These are phyloP conservation scores for Calonectria pseudoreteaudii DNA, from an alignment of 2,329 filamentous ascomycete genomes.

Conservation along the genomic window DNA sequence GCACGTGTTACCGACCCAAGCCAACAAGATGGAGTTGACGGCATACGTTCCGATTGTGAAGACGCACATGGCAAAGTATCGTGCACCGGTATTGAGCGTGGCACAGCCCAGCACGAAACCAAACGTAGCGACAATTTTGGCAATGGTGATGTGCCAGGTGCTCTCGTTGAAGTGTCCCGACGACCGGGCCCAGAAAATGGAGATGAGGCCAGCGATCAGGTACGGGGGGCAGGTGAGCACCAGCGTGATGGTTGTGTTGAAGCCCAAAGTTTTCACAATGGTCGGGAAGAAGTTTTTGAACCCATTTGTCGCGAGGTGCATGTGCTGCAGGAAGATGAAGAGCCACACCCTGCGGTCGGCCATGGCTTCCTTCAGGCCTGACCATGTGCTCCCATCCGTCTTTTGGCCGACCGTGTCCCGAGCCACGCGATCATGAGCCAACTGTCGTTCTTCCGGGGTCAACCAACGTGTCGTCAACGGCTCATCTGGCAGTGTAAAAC, in stretches of 20 bases:
- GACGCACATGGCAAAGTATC: conserved; percentile 50
- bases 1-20: conserved; percentile 55
- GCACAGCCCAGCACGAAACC: conserved; percentile 51
- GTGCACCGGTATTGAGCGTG: conserved; percentile 45
- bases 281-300: conserved; percentile 53
- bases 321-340: conserved; percentile 43
- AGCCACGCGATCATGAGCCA: conserved; percentile 55
- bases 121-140: conserved; percentile 52
- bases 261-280: conserved; percentile 54
- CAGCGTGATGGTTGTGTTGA: conserved; percentile 59
- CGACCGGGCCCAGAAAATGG: conserved; percentile 55
- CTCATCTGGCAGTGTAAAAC: conserved; percentile 51
- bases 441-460: conserved; percentile 50
- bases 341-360: conserved; percentile 44
- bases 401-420: conserved; percentile 43
- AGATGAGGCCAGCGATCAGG: conserved; percentile 53
- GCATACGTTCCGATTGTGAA: conserved; percentile 51
- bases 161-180: conserved; percentile 57
- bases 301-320: conserved; percentile 40
- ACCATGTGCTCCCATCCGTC: conserved; percentile 53
- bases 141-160: conserved; percentile 48
- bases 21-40: conserved; percentile 57
- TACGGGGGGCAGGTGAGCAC: conserved; percentile 61
- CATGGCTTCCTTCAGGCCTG: conserved; percentile 36
- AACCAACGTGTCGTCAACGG: conserved; percentile 53